Conservation (phyloP, 805 yeast species). For the Kluyveromyces aestuarii region DNA sequence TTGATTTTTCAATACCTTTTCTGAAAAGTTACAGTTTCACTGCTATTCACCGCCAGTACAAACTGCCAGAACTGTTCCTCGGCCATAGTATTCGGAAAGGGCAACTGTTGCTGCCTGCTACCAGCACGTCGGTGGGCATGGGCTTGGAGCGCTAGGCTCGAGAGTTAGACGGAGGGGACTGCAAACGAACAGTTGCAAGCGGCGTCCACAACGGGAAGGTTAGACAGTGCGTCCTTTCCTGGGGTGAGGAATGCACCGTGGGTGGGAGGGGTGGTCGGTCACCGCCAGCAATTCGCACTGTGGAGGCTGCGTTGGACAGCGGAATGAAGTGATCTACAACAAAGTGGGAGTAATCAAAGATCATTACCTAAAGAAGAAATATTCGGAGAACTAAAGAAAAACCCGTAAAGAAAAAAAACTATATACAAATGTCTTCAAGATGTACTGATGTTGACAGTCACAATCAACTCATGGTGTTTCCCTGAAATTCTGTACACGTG, state of each 20-base stretch:
- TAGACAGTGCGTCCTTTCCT: too few species aligned
- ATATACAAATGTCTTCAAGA: too few species aligned
- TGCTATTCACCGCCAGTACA: background rate
- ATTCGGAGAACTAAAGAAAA: background rate
- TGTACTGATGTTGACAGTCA: background rate
- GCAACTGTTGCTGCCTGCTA: background rate
- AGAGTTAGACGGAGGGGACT: too few species aligned
- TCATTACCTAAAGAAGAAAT: background rate
- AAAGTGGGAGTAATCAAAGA: background rate
- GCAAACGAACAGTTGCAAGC: too few species aligned
- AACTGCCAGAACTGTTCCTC: background rate
- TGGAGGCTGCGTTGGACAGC: too few species aligned
- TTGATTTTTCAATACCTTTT: background rate
- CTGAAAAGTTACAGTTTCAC: background rate
- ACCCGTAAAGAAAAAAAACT: background rate
- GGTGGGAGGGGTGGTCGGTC: too few species aligned
- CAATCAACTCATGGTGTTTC: background rate
- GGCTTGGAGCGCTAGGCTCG: background rate
- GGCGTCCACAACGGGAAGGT: too few species aligned
- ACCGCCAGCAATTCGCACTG: too few species aligned
- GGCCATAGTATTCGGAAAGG: background rate
- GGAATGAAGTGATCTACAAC: too few species aligned
- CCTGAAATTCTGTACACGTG: background rate
- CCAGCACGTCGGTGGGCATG: background rate
- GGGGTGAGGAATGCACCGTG: too few species aligned